Evolutionary conservation across 2,329 filamentous ascomycete genomes (phyloP).

Genomic region (Elsinoe perseae): DNA sequence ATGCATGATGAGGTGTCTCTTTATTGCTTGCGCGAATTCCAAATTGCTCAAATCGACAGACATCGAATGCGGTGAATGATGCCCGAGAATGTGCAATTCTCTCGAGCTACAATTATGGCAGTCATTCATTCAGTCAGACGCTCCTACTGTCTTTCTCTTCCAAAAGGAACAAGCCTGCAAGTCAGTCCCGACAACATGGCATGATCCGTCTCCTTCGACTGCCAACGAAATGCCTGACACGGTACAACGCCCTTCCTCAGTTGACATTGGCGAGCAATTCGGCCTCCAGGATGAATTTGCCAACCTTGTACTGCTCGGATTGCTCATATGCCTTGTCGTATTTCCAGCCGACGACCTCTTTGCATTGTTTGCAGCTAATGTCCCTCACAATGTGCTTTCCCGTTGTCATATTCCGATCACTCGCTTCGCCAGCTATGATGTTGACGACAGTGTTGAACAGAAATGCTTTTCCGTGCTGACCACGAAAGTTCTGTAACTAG

Average conservation of each 20-base stretch:
- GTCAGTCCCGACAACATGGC: not conserved
- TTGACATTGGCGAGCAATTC: constrained; percentile 76
- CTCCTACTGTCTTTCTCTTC: not conserved
- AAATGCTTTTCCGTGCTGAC: constrained; percentile 96
- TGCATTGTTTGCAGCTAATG: constrained; percentile 84
- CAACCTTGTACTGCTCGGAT: constrained; percentile 97
- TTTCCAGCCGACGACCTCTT: constrained; percentile 92
- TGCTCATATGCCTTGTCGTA: constrained; percentile 95
- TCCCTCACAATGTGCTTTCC: constrained; percentile 90
- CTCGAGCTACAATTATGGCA: not conserved
- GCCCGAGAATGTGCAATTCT: not conserved
- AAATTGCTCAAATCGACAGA: not conserved
- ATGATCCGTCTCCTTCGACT: not conserved
- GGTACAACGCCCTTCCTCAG: constrained; percentile 23
- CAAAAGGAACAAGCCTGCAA: too few species aligned
- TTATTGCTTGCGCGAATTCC: not conserved
- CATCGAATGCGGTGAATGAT: not conserved
- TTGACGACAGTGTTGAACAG: constrained; percentile 95
- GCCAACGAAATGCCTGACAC: not conserved
- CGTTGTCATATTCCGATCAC: constrained; percentile 96
- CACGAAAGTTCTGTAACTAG: constrained; percentile 75
- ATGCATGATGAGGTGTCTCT: not conserved
- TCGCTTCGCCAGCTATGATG: constrained; percentile 71
- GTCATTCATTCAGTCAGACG: not conserved
- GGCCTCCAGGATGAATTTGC: constrained; percentile 92